Evolutionary conservation across 495 filamentous ascomycete genomes (phyloP), one percentile per base, ranked within the genome.

Genomic region (Xylaria nigripes): DNA sequence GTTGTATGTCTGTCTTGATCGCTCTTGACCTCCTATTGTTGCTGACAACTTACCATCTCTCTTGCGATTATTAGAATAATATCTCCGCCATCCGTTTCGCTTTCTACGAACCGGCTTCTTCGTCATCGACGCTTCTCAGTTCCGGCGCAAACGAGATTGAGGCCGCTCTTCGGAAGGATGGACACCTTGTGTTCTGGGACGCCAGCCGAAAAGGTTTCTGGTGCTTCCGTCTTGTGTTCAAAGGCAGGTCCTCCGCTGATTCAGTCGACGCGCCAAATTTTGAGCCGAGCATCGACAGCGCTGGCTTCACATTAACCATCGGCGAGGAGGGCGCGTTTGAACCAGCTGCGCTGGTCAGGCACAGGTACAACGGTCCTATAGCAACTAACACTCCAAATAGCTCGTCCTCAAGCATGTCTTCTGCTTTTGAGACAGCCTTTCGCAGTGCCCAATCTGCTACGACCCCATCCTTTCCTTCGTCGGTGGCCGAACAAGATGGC

Each of bases 181-280:
- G 78, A 30, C 67, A 70, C 45, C 58, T 81, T 18, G 75, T 76
- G 5, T 70, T 74, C 48, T 72, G 70, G 60, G 78, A 81, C 57
- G 61, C 70, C 19, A 61, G 60, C 5, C 62, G 72, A 51, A 70
- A 68, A 44, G 74, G 76, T 3, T 64, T 81, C 47, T 81, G 78
- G 78, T 69, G 71, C 21, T 81, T 80, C 53, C 70, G 67, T 45
- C 63, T 74, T 16, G 48, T 61, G 1, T 57, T 64, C 18, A 71
- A 70, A 44, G 68, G 69, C 22, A 65, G 61, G 10, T 48, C 55
- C 7, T 48, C 51, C 2, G 48, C 61, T 21, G 59, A 40, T 10
- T 61, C 58, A 22, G 49, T 65, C 1, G 63, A 72, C 24, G 53
- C 57, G 22, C 52, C 61, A 7, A 58, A 50, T 2, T 70, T 74